These are phyloP conservation scores for Phytophthora crassamura DNA, from an alignment of 352 stramenopile genomes.

Conservation along the genomic window DNA sequence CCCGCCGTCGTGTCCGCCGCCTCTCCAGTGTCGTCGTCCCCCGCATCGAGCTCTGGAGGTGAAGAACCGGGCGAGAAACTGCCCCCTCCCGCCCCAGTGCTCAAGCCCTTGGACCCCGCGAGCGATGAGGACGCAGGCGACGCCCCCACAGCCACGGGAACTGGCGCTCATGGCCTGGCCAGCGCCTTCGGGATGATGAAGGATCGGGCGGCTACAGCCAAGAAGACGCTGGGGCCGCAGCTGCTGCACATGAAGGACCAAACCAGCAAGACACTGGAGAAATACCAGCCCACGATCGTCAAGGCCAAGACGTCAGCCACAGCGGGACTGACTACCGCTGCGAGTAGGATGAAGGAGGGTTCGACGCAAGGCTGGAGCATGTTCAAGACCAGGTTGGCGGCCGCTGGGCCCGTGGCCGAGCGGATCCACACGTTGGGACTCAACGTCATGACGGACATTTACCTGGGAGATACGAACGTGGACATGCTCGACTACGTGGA, in stretches of 20 bases:
- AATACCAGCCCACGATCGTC: slow-evolving; percentile 81
- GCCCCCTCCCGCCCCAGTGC: slow-evolving; percentile 17
- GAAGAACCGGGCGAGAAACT: slow-evolving; percentile 38
- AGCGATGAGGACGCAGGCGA: slow-evolving; percentile 37
- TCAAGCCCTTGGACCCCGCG: slow-evolving; percentile 32
- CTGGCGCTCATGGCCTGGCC: slow-evolving; percentile 24
- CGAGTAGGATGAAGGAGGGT: slow-evolving; percentile 68
- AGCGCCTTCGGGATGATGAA: slow-evolving; percentile 60
- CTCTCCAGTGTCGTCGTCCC: slow-evolving; percentile 31
- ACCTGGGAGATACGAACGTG: slow-evolving; percentile 62
- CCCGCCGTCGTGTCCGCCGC: slow-evolving; percentile 4
- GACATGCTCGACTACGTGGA: slow-evolving; percentile 59
- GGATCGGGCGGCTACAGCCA: slow-evolving; percentile 54
- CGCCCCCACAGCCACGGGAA: slow-evolving; percentile 16
- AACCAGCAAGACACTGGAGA: slow-evolving; percentile 68
- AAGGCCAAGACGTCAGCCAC: slow-evolving; percentile 76
- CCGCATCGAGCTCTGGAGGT: slow-evolving; percentile 41
- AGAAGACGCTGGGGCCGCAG: slow-evolving; percentile 64
- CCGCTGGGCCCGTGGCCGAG: slow-evolving; percentile 74
- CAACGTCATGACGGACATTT: slow-evolving; percentile 75
- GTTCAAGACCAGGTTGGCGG: slow-evolving; percentile 77
- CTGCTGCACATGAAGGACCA: slow-evolving; percentile 57
- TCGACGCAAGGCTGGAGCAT: slow-evolving; percentile 84
- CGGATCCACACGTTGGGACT: slow-evolving; percentile 79
- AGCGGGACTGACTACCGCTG: slow-evolving; percentile 38